Percentiles rank a stretch among this genome's conserved stretches.
Evolutionary conservation across 83 land plant genomes (phyloP).

Genomic region (Larix sibirica): DNA sequence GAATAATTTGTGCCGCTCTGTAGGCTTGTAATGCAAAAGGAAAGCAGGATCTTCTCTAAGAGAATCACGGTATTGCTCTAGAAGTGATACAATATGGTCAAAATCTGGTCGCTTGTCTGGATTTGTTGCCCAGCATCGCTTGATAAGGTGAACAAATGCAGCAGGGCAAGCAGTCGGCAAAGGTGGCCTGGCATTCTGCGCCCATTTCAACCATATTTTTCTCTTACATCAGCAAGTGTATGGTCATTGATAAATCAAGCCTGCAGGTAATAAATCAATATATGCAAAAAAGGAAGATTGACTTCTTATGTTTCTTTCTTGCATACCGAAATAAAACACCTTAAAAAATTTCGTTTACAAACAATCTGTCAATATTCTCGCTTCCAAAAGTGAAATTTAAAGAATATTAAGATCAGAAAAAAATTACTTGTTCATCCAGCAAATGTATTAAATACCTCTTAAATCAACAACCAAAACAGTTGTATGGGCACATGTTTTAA

Average conservation of each 20-base stretch:
- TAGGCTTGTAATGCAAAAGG: slow-evolving; percentile 45
- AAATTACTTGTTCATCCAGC: not conserved
- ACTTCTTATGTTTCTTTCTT: not conserved
- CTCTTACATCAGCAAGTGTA: not conserved
- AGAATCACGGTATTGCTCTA: slow-evolving; percentile 44
- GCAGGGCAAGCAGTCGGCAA: slow-evolving; percentile 55
- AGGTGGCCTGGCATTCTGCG: slow-evolving; percentile 76
- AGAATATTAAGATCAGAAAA: not conserved
- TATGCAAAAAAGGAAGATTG: not conserved
- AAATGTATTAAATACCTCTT: too few species aligned
- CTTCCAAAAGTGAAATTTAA: not conserved
- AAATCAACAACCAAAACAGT: too few species aligned
- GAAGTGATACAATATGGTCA: slow-evolving; percentile 53
- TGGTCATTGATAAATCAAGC: not conserved
- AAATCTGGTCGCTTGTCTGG: slow-evolving; percentile 66
- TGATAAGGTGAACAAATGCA: slow-evolving; percentile 57
- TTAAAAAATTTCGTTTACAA: not conserved
- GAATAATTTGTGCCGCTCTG: slow-evolving; percentile 11
- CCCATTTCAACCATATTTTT: not conserved
- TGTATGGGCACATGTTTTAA: too few species aligned
- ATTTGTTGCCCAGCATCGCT: slow-evolving; percentile 64
- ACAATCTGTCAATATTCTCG: not conserved
- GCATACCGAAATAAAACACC: not conserved
- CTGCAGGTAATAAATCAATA: not conserved
- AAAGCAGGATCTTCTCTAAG: slow-evolving; percentile 53